A percentile compares a stretch with the other conserved stretches of the same genome.
Conservation (phyloP, 768 basidiomycete genomes). For the Russula emetica region DNA sequence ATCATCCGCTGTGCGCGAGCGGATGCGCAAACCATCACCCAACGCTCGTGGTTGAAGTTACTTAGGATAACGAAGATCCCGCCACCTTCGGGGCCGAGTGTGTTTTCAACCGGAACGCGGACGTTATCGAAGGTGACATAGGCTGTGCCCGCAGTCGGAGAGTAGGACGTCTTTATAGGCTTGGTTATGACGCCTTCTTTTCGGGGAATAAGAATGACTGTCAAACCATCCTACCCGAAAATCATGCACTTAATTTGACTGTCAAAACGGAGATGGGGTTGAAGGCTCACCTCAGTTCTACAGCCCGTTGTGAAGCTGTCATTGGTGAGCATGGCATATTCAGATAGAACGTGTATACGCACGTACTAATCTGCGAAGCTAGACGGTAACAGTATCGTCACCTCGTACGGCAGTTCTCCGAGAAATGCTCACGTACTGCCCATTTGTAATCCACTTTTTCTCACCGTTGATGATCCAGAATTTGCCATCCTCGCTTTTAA, state of each 20-base stretch:
- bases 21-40: slow-evolving; percentile 81
- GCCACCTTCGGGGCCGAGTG: slow-evolving; percentile 73
- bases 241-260: slow-evolving; percentile 33
- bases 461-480: slow-evolving; percentile 82
- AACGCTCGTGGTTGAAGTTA: slow-evolving; percentile 94
- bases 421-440: slow-evolving; percentile 41
- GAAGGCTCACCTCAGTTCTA: slow-evolving; percentile 46
- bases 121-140: slow-evolving; percentile 82
- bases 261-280: slow-evolving; percentile 30
- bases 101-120: slow-evolving; percentile 80
- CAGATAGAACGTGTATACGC: neutral
- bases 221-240: slow-evolving; percentile 50
- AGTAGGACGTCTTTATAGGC: slow-evolving; percentile 85
- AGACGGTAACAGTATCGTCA: slow-evolving; percentile 20
- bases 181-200: slow-evolving; percentile 77
- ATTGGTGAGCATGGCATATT: neutral
- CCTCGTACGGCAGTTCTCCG: neutral
- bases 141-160: slow-evolving; percentile 79
- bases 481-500: slow-evolving; percentile 76
- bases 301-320: slow-evolving; percentile 66
- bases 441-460: slow-evolving; percentile 85
- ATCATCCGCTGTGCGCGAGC: slow-evolving; percentile 58
- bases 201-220: slow-evolving; percentile 85
- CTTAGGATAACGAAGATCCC: slow-evolving; percentile 65
- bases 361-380: slow-evolving; percentile 41